Evolutionary conservation across 176 grass and related monocot genomes (phyloP), one percentile per base, ranked within the genome.

Genomic region (Triticum monococcum): DNA sequence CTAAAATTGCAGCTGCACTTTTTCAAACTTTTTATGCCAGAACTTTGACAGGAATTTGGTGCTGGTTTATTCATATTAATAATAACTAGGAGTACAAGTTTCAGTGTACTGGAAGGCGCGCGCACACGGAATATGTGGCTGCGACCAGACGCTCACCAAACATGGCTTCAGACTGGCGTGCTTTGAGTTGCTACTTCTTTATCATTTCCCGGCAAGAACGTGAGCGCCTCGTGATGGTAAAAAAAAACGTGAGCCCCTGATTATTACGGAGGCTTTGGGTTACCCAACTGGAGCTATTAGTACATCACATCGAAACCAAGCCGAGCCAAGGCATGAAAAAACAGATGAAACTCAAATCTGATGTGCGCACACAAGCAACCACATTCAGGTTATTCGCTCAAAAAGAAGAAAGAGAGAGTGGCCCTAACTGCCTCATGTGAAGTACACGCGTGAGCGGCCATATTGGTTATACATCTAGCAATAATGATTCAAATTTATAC

Each of bases 281-380:
- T 54, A 54, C 16, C 50, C 50, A 54, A 54, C 50, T 54, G 50
- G 50, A 54, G 50, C 5, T 6, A 12, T 45, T 45, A 45, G 43
- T 45, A 45, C 11, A 1, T 43, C 40, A 43, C 43, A 45, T 45
- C 11, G 12, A 45, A 45, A 45, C 43, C 16, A 36, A 41, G 36
- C 54, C 16, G 18, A 30, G 68, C 32, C 8, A 72, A 1, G 13
- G 22, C 63, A 69, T 78, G 25, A 46, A 20, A 62, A 60, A 24
- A 76, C 38, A 41, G 71, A 77, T 83, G 16, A 24, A 18, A 4
- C 69, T 69, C 79, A 23, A 68, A 17, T 88, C 79, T 46, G 63
- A 70, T 69, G 25, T 48, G 43, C 45, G 12, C 12, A 5, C 45
- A 48, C 45, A 13, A 48, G 45, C 45, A 5, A 14, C 45, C 45